Evolutionary conservation across 1,284 basidiomycete genomes (phyloP).

Genomic region (Fomitopsis betulina): DNA sequence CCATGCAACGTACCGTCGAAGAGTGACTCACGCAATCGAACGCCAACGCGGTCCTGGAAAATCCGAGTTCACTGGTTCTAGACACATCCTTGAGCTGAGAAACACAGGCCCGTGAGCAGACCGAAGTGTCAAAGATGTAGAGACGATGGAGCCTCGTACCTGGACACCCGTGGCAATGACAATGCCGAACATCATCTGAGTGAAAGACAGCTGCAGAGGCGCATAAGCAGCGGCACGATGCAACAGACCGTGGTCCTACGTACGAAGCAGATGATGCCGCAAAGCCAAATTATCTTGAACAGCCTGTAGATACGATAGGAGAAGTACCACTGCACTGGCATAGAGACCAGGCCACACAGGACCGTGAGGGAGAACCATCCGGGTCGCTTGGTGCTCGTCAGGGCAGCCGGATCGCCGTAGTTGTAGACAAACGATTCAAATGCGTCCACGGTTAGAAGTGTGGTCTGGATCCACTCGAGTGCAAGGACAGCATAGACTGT

Average conservation of each 20-base stretch:
- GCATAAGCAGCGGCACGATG: background rate
- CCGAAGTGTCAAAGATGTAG: background rate
- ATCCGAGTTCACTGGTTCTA: background rate
- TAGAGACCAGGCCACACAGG: background rate
- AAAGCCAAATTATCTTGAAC: background rate
- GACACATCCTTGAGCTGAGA: background rate
- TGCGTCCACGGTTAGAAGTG: background rate
- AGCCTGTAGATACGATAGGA: background rate
- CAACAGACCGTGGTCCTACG: background rate
- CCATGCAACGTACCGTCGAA: no score
- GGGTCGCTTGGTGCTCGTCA: background rate
- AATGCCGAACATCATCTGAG: background rate
- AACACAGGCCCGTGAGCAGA: background rate
- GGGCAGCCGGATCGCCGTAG: background rate
- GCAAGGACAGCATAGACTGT: slow-evolving; percentile 2
- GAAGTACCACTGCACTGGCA: background rate
- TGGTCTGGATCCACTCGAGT: slow-evolving; percentile 1
- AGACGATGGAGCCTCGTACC: background rate
- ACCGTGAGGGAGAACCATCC: background rate
- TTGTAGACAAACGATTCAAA: slow-evolving; percentile 1
- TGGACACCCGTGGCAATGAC: background rate
- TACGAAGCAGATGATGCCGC: background rate
- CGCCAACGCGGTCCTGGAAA: background rate
- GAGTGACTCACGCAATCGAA: background rate
- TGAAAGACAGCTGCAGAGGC: background rate